Evolutionary conservation across 176 grass and related monocot species (phyloP), one percentile per base, ranked within the genome.

Genomic region (Chloris gayana): DNA sequence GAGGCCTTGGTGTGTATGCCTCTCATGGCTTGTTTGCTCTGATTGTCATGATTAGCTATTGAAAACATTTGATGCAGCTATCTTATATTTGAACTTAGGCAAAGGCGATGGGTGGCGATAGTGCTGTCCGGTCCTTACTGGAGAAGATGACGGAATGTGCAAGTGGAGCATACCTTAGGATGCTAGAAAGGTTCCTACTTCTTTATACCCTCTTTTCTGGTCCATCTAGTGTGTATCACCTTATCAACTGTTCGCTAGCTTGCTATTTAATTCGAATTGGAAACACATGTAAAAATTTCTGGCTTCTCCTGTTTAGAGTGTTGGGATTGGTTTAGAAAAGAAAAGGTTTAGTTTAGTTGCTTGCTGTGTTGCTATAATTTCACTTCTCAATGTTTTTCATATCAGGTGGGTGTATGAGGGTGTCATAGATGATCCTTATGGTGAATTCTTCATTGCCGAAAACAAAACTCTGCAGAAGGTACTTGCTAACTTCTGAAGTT

Each of bases 381-480:
- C 27, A 73, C 27, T 71, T 80, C 39, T 85, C 21, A 82, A 53
- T 82, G 41, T 27, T 7, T 66, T 39, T 64, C 67, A 85, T 84
- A 81, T 79, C 75, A 98, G 96, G 83, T 98, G 92, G 96, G 92
- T 98, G 41, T 98, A 98, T 82, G 96, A 98, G 77, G 95, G 96
- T 61, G 79, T 98, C 57, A 95, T 98, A 75, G 96, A 98, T 79
- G 96, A 98, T 38, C 96, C 96, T 83, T 95, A 98, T 24, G 82
- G 92, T 59, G 96, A 98, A 98, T 98, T 98, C 84, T 98, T 98
- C 88, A 95, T 98, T 82, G 90, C 84, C 86, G 96, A 98, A 95
- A 98, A 98, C 82, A 98, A 98, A 89, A 93, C 86, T 60, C 78
- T 98, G 77, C 86, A 85, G 66, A 98, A 98, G 92, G 96, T 98